Evolutionary conservation across 306 rosid genomes (phyloP).

Genomic region (Ammopiptanthus mongolicus): DNA sequence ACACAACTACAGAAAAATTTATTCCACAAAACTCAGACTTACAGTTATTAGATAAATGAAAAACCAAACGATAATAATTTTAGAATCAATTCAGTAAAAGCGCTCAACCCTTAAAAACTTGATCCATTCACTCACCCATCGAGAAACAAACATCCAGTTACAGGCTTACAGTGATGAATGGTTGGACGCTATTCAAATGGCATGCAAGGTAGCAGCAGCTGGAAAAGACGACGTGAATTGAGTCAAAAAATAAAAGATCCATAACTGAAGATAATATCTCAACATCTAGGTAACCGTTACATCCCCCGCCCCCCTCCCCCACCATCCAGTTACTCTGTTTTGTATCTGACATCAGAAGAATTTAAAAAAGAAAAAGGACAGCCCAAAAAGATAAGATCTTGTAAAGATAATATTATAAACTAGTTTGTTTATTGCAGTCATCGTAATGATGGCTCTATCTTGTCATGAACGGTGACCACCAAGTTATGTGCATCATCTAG

Average conservation of each 20-base stretch:
- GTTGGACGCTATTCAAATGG: not conserved
- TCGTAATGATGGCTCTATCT: constrained; percentile 64
- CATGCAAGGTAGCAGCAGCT: not conserved
- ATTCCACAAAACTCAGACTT: too few species aligned
- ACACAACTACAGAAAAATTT: too few species aligned
- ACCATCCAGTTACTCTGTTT: too few species aligned
- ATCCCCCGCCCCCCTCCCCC: not conserved
- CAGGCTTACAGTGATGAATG: not conserved
- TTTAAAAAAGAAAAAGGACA: too few species aligned
- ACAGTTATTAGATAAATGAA: not conserved
- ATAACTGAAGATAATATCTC: not conserved
- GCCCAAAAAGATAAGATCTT: too few species aligned
- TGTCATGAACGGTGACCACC: constrained; percentile 93
- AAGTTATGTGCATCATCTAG: constrained; percentile 92
- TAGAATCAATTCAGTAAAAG: not conserved
- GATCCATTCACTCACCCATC: not conserved
- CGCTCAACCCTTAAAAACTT: not conserved
- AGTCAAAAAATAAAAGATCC: not conserved
- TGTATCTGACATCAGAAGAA: too few species aligned
- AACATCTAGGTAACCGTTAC: not conserved
- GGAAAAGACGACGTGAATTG: not conserved
- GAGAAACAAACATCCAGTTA: not conserved
- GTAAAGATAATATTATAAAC: too few species aligned
- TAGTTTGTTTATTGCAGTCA: constrained; percentile 23
- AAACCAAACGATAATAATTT: not conserved